Conservation (phyloP, 1,284 basidiomycete genomes). For the Pseudozyma flocculosa region DNA sequence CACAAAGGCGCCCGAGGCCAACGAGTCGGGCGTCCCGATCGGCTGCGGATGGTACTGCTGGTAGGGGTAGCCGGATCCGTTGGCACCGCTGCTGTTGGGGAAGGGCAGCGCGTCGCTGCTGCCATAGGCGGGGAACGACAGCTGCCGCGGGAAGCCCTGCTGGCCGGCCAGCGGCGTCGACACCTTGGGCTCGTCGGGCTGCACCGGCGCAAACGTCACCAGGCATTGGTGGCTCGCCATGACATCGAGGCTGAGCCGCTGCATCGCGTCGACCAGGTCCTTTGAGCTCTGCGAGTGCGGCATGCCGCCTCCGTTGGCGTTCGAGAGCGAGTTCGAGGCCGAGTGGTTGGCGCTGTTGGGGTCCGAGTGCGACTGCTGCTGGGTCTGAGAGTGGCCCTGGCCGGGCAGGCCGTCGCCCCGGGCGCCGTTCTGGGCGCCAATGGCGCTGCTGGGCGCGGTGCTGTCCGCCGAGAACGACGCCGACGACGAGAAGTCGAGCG, state of each 20-base stretch:
- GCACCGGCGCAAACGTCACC: constrained; percentile 38
- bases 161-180: constrained; percentile 18
- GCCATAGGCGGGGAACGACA: constrained; percentile 30
- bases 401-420: neutral
- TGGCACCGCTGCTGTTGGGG: constrained; percentile 20
- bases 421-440: constrained; percentile 6
- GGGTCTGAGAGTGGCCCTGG: too few relatives aligned
- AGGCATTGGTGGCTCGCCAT: constrained; percentile 52
- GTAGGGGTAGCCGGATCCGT: constrained; percentile 30
- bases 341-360: constrained; percentile 36
- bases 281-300: constrained; percentile 32
- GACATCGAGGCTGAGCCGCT: constrained; percentile 41
- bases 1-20: constrained; percentile 28
- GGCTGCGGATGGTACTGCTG: constrained; percentile 38
- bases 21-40: constrained; percentile 28
- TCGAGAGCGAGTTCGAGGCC: constrained; percentile 40
- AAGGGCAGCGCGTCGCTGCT: constrained; percentile 34
- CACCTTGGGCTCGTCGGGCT: constrained; percentile 21
- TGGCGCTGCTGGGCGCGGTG: constrained; percentile 43
- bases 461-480: constrained; percentile 45
- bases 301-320: constrained; percentile 8
- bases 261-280: constrained; percentile 42
- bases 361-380: constrained; percentile 4
- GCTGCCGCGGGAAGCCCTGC: constrained; percentile 27
- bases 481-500: constrained; percentile 38